These are phyloP conservation scores for Cystobasidium sp. DNA, from an alignment of 1,284 basidiomycete genomes.

Conservation along the genomic window DNA sequence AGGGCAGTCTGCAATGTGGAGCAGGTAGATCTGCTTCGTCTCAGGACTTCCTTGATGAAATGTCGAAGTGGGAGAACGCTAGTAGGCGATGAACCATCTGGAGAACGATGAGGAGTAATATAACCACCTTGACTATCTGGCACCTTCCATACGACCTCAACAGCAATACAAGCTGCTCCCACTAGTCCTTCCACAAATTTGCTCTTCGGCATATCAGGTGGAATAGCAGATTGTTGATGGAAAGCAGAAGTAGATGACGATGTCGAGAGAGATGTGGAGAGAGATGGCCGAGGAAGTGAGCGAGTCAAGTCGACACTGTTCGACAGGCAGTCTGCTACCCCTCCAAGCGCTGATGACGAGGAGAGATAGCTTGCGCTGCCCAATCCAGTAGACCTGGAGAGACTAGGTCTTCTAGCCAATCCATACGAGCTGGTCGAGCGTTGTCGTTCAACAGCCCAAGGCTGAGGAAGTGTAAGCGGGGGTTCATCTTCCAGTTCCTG, in stretches of 20 bases:
- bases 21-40: conserved; percentile 52
- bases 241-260: neutral
- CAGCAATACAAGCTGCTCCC: conserved; percentile 46
- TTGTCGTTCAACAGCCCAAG: conserved; percentile 30
- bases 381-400: neutral
- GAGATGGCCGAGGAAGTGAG: conserved; percentile 2
- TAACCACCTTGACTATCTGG: neutral
- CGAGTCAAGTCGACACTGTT: conserved; percentile 2
- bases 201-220: conserved; percentile 29
- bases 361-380: conserved; percentile 1
- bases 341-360: neutral
- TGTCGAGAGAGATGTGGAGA: neutral
- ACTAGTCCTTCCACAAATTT: conserved; percentile 51
- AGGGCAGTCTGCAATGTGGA: conserved; percentile 54
- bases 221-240: conserved; percentile 5
- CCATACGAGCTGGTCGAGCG: neutral
- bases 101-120: neutral
- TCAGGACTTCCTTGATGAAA: conserved; percentile 54
- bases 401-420: neutral
- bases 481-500: conserved; percentile 34
- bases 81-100: neutral
- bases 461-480: conserved; percentile 29
- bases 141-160: conserved; percentile 27
- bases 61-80: conserved; percentile 49
- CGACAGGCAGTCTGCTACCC: conserved; percentile 7